Evolutionary conservation across 208 protist genomes (phyloP).

Genomic region (Acanthamoeba royreba): DNA sequence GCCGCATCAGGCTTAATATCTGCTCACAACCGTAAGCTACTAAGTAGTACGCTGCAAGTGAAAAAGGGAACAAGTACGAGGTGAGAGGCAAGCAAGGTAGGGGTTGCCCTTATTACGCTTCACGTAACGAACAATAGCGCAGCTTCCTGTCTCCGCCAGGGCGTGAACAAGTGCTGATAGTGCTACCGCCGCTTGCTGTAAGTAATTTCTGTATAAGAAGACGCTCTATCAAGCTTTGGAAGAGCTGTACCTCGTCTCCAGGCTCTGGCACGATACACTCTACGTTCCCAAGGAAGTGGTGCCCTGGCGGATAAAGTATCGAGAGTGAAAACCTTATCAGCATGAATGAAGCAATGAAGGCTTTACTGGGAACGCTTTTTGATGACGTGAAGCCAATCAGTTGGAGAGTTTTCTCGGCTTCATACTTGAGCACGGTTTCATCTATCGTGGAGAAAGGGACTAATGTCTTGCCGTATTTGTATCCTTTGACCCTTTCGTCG

Average conservation of each 20-base stretch:
- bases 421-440: slow-evolving; percentile 76
- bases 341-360: background rate
- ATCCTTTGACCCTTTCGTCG: slow-evolving; percentile 71
- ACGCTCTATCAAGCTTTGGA: background rate
- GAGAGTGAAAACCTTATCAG: background rate
- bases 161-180: slow-evolving; percentile 82
- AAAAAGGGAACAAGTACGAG: background rate
- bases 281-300: slow-evolving; percentile 81
- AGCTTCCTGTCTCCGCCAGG: slow-evolving; percentile 69
- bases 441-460: slow-evolving; percentile 85
- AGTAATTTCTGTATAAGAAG: background rate
- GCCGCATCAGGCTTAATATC: slow-evolving; percentile 65
- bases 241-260: slow-evolving; percentile 66
- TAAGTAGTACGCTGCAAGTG: background rate
- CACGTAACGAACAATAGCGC: slow-evolving; percentile 85
- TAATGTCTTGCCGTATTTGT: slow-evolving; percentile 83
- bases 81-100: slow-evolving; percentile 77
- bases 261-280: slow-evolving; percentile 78
- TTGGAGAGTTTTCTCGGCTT: slow-evolving; percentile 72
- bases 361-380: slow-evolving; percentile 66
- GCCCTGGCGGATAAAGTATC: slow-evolving; percentile 48
- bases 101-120: slow-evolving; percentile 71
- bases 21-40: background rate
- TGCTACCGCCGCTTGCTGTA: slow-evolving; percentile 47
- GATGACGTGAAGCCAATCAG: slow-evolving; percentile 82